Evolutionary conservation across 257 asterid species (phyloP).

Genomic region (Solanum bukasovii): DNA sequence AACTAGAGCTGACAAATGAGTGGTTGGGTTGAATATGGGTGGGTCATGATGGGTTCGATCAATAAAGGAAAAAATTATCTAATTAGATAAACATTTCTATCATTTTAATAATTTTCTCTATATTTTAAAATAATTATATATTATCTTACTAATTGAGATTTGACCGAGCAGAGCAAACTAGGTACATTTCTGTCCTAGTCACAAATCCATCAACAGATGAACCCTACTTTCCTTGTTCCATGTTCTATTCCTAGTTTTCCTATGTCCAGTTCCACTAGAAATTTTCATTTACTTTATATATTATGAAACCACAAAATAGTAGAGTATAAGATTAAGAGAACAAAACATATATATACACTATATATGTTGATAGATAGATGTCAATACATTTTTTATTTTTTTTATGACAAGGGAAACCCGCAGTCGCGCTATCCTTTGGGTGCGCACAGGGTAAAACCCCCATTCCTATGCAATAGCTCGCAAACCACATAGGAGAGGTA

Average conservation of each 20-base stretch:
- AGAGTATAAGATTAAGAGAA: too few species aligned
- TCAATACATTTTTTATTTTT: not conserved
- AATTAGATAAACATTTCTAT: too few species aligned
- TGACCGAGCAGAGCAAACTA: too few species aligned
- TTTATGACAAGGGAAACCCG: too few species aligned
- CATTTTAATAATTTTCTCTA: too few species aligned
- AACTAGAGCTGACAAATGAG: not conserved
- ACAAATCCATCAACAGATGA: not conserved
- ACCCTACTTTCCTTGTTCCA: not conserved
- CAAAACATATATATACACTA: not conserved
- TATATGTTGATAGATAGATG: not conserved
- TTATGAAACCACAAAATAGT: not conserved
- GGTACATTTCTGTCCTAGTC: too few species aligned
- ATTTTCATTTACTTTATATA: not conserved
- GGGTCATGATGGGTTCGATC: not conserved
- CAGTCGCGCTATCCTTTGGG: too few species aligned
- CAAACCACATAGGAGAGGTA: too few species aligned
- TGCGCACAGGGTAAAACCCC: too few species aligned
- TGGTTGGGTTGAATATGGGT: not conserved
- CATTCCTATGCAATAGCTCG: too few species aligned
- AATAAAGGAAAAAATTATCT: not conserved
- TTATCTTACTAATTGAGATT: too few species aligned
- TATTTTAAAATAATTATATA: too few species aligned
- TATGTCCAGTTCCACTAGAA: not conserved
- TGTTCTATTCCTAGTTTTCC: not conserved